Evolutionary conservation across 1,284 basidiomycete genomes (phyloP).

Genomic region (Schizopora paradoxa): DNA sequence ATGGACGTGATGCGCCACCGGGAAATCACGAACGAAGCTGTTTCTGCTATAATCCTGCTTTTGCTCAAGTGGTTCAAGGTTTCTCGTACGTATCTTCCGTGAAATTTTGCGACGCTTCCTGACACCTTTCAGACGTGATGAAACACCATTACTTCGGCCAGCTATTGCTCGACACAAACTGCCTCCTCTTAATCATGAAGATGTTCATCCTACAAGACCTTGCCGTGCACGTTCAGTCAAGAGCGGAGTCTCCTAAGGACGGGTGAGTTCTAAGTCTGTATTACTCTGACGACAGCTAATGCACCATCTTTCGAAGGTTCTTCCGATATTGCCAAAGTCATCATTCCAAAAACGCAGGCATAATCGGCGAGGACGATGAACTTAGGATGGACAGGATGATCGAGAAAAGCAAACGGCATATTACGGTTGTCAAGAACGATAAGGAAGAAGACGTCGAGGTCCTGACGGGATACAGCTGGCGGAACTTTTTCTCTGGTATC

Average conservation of each 20-base stretch:
- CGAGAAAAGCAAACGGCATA: no score
- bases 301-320: conserved; percentile 76
- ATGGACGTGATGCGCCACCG: conserved; percentile 93
- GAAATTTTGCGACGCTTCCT: conserved; percentile 8
- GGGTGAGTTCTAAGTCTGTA: conserved; percentile 50
- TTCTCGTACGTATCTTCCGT: conserved; percentile 61
- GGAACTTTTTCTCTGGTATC: conserved; percentile 97
- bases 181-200: conserved; percentile 90
- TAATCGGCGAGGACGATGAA: no score
- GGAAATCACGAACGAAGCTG: conserved; percentile 96
- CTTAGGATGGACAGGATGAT: no score
- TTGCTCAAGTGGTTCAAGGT: conserved; percentile 98
- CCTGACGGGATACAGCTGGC: conserved; percentile 93
- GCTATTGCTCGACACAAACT: conserved; percentile 92
- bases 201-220: conserved; percentile 98
- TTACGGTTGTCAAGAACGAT: conserved; percentile 63
- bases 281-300: conserved; percentile 7
- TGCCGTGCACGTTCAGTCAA: conserved; percentile 74
- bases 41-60: conserved; percentile 89
- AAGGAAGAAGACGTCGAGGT: conserved; percentile 87
- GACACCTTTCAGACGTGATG: conserved; percentile 71
- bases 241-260: conserved; percentile 83
- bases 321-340: conserved; percentile 85
- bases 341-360: no score
- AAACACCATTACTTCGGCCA: conserved; percentile 98